Base-by-base conservation (phyloP, 2,329 filamentous ascomycete genomes). In the Leptographium radiaticola region DNA sequence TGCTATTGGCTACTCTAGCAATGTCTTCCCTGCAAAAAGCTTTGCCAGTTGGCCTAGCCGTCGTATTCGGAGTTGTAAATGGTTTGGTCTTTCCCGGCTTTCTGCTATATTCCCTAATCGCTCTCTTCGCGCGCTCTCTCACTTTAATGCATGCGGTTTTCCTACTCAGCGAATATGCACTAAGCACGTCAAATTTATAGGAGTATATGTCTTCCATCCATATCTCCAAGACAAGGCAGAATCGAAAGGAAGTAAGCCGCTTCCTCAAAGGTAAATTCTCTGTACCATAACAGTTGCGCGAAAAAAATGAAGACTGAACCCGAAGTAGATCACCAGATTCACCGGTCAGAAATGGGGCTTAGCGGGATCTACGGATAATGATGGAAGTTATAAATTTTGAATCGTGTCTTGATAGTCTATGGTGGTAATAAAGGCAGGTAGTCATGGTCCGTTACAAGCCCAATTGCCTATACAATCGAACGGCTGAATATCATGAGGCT, bases 61-160 rank as follows among this genome's bases (percentile, higher is more conserved):
- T 67, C 20, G 55, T 61, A 9, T 61, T 63, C 54, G 66, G 66
- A 33, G 55, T 67, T 40, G 60, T 42, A n/a, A 68, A 66, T 52
- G 65, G 66, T 67, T 10, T 25, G 25, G 12, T 15, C 20, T 31
- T 30, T 20, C 20, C 20, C 8, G 36, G n/a, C 34, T 42, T 11
- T n/a, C 18, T 38, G 39, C 12, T 11, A 13, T 11, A 7, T 10
- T 51, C 7, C 7, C 6, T 20, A 39, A 16, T 42, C 13, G 8
- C 18, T 36, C 31, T 25, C 25, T 25, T 25, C 25, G 25, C 25
- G 25, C 5, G 15, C 9, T 34, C 31, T 36, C 3, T 6, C 3
- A 10, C 6, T 34, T 1, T 25, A 16, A 16, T 25, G 31, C n/a
- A 10, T 53, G 16, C 47, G 11, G 57, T 18, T 13, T 3, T 42